These are phyloP conservation scores for Rosa multiflora DNA, from an alignment of 306 rosid genomes.

Conservation along the genomic window DNA sequence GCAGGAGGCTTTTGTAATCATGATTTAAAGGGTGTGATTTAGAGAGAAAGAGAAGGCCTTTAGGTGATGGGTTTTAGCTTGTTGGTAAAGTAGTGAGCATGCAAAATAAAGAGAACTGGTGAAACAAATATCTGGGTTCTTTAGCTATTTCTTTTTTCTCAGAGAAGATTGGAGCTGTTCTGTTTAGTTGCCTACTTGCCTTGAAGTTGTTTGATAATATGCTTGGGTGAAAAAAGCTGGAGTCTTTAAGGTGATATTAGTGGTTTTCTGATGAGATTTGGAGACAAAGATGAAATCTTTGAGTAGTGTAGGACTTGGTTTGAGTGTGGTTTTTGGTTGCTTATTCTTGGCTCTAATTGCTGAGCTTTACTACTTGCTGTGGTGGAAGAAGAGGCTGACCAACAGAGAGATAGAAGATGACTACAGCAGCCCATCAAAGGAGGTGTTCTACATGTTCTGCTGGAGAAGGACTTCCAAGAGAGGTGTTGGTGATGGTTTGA, in stretches of 20 bases:
- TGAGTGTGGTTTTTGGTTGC: slow-evolving; percentile 83
- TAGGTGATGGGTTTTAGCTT: slow-evolving; percentile 32
- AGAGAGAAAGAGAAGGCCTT: slow-evolving; percentile 24
- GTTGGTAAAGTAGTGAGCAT: slow-evolving; percentile 23
- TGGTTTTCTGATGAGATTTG: slow-evolving; percentile 49
- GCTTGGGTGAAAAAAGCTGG: slow-evolving; percentile 12
- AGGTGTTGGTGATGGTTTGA: too few relatives aligned
- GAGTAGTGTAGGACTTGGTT: slow-evolving; percentile 93
- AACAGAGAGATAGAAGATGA: slow-evolving; percentile 64
- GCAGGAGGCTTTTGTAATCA: slow-evolving; percentile 40
- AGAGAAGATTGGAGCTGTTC: slow-evolving; percentile 20
- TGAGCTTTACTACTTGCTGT: slow-evolving; percentile 85
- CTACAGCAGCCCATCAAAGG: slow-evolving; percentile 70
- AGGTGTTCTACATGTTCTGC: slow-evolving; percentile 84
- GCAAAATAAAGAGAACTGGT: slow-evolving; percentile 15
- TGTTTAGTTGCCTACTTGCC: slow-evolving; percentile 11
- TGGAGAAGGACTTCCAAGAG: slow-evolving; percentile 74
- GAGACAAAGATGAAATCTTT: slow-evolving; percentile 74
- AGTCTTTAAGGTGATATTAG: slow-evolving; percentile 16
- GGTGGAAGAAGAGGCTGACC: slow-evolving; percentile 94
- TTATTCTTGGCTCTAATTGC: slow-evolving; percentile 89
- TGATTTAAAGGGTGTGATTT: slow-evolving; percentile 48
- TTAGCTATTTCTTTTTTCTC: slow-evolving; percentile 21
- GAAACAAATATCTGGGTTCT: slow-evolving; percentile 22
- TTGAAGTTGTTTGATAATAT: slow-evolving; percentile 5